These are phyloP conservation scores for Metschnikowia koreensis DNA, from an alignment of 805 yeast species.

Conservation along the genomic window DNA sequence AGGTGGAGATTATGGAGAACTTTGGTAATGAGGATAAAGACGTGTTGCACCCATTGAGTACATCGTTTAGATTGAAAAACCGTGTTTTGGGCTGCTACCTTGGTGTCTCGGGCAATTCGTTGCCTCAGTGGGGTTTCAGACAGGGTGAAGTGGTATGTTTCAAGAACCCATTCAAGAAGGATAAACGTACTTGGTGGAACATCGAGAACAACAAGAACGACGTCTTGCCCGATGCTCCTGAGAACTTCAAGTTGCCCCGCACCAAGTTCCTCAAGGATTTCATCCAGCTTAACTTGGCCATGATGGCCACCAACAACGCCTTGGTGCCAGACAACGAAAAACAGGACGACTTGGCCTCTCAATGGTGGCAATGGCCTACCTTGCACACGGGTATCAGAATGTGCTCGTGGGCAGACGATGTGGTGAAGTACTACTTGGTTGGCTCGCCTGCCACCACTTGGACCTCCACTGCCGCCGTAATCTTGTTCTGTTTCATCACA, in stretches of 20 bases:
- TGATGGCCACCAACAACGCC: constrained; percentile 84
- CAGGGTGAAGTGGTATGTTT: constrained; percentile 94
- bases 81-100: constrained; percentile 74
- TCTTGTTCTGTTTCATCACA: constrained; percentile 50
- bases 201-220: constrained; percentile 67
- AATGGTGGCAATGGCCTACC: constrained; percentile 86
- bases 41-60: constrained; percentile 73
- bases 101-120: constrained; percentile 73
- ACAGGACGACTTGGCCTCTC: constrained; percentile 66
- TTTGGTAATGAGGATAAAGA: constrained; percentile 50
- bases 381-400: constrained; percentile 67
- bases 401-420: constrained; percentile 65
- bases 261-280: constrained; percentile 64
- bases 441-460: constrained; percentile 71
- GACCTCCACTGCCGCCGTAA: constrained; percentile 62
- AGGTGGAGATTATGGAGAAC: constrained; percentile 65
- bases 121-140: constrained; percentile 97
- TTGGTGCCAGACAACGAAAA: constrained; percentile 74
- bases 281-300: constrained; percentile 67
- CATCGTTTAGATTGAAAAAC: constrained; percentile 76
- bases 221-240: constrained; percentile 57
- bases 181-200: constrained; percentile 88
- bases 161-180: constrained; percentile 63
- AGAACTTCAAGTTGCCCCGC: constrained; percentile 59
- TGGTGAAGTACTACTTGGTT: constrained; percentile 59